Evolutionary conservation across 768 basidiomycete species (phyloP), one percentile per base, ranked within the genome.

Genomic region (Tulasnella sp.): DNA sequence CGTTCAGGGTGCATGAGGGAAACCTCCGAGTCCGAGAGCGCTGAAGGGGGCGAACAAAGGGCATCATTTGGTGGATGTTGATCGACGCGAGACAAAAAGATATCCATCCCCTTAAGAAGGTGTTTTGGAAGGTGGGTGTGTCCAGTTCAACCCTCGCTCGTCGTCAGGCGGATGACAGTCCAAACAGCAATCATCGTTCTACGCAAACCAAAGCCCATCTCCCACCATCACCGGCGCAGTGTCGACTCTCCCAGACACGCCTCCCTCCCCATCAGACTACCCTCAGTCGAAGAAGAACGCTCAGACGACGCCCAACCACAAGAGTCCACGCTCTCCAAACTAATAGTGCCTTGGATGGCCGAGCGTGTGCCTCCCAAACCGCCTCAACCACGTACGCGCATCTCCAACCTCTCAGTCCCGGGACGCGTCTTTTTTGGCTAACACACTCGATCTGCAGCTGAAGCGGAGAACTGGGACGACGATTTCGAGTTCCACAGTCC

Each of bases 391-490:
- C 26, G 52, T 32, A 59, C 52, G 52, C 32, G 12, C 52, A 32
- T 29, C 22, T 29, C 26, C 52, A 26, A 5, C 19, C 22, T 9
- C 19, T n/a, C n/a, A n/a, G n/a, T n/a, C 12, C 29, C 29, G 4
- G 47, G 47, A 52, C 47, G 47, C 47, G 47, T 52, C 47, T 65
- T 65, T n/a, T 41, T n/a, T n/a, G 7, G 19, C 39, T 65, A n/a
- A 41, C 22, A 22, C 3, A 0, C 41, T 6, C 19, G 12, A 12
- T 5, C 14, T 65, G 14, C 37, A 82, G 83, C 80, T 72, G 79
- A 84, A 5, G 82, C 86, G 71, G 90, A 92, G 80, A 90, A 87
- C 79, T 91, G 90, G 90, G 90, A 91, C 81, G 90, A 90, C 75
- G 90, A 91, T 78, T 91, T 90, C 76, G 88, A 89, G 77, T 90